phyloP scores from a whole-genome alignment of 805 yeast genomes.

The Kregervanrija fluxuum region DNA sequence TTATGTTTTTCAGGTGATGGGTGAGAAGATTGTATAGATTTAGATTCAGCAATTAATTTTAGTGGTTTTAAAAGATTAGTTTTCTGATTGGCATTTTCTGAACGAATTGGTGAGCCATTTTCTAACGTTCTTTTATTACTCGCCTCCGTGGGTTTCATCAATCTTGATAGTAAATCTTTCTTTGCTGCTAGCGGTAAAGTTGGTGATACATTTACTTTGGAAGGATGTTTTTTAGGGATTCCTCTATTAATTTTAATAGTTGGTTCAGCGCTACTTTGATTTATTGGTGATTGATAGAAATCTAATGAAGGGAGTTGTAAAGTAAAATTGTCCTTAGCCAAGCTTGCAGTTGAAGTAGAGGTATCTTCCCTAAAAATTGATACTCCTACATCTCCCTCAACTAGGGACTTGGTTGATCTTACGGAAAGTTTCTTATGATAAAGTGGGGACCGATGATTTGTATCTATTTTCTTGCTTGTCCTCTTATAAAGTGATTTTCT shows the following conservation, averaged over 20 bases:
- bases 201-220: constrained; percentile 2
- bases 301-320: constrained; percentile 18
- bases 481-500: constrained; percentile 11
- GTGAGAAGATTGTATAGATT: too few relatives aligned
- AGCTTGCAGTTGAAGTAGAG: not conserved
- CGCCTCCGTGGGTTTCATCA: constrained; percentile 21
- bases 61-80: too few relatives aligned
- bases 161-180: constrained; percentile 13
- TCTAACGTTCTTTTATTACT: constrained; percentile 12
- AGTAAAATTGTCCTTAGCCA: constrained; percentile 3
- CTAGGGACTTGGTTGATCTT: not conserved
- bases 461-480: constrained; percentile 1
- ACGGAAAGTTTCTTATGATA: not conserved
- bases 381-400: constrained; percentile 7
- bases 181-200: constrained; percentile 2
- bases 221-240: not conserved
- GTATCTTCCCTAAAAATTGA: constrained; percentile 19
- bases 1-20: not conserved
- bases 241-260: constrained; percentile 21
- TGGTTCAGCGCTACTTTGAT: constrained; percentile 20
- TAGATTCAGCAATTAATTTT: too few relatives aligned
- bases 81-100: too few relatives aligned
- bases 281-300: constrained; percentile 9
- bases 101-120: too few relatives aligned
- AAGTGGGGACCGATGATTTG: not conserved